phyloP scores from a whole-genome alignment of 177 flowering plant genomes.

The Telopea speciosissima region DNA sequence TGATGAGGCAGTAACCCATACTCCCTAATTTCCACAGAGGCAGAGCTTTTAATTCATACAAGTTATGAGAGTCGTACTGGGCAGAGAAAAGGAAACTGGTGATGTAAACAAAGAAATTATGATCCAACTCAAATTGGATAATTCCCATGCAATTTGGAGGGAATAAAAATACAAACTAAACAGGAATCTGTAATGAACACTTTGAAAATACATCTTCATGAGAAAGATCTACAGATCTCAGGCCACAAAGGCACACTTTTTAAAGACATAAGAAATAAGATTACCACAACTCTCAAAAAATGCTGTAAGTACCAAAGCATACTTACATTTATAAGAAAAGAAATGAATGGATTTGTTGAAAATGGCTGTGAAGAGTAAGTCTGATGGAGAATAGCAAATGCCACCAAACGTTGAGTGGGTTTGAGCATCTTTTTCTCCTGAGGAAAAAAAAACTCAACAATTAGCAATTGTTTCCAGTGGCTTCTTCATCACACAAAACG shows the following conservation, averaged over 20 bases:
- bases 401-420: slow-evolving; percentile 63
- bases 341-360: slow-evolving; percentile 61
- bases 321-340: slow-evolving; percentile 27
- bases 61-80: background rate
- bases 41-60: background rate
- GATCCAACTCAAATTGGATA: background rate
- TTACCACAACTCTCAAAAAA: too few species aligned
- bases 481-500: background rate
- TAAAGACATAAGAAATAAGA: slow-evolving; percentile 17
- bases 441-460: slow-evolving; percentile 2
- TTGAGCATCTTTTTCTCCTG: slow-evolving; percentile 61
- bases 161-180: background rate
- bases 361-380: slow-evolving; percentile 45
- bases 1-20: background rate
- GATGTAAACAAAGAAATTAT: background rate
- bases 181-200: background rate
- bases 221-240: background rate
- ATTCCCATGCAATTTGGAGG: background rate
- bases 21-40: background rate
- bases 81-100: background rate
- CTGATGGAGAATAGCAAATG: slow-evolving; percentile 58
- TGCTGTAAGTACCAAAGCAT: background rate
- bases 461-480: background rate
- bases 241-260: slow-evolving; percentile 4
- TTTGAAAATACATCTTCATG: too few species aligned